Base-by-base conservation (phyloP, 371 early-diverging fungal genomes). In the Umbelopsis sp. region DNA sequence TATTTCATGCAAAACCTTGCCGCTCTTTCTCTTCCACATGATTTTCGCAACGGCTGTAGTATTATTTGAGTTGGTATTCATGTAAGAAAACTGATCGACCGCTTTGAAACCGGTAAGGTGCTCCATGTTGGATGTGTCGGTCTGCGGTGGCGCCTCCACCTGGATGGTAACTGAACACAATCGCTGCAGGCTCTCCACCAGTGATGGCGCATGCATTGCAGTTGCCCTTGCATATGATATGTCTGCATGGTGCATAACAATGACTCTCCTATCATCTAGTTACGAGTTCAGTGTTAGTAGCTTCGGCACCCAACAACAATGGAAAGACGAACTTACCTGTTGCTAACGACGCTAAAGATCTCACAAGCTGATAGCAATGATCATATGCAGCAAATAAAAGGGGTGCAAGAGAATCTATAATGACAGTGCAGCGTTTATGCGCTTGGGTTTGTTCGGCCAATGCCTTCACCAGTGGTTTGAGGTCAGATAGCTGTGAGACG, bases 21-120 rank as follows among this genome's bases (percentile, higher is more conserved):
- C 83, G 62, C 83, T 82, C 72, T 80, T 80, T 18, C 76, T 74
- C 14, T 79, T 75, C 83, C 83, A 82, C 68, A 79, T 76, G 50
- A 82, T 74, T 18, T 72, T 67, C 0, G 77, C 80, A 41, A 80
- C 35, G 6, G 74, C 80, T 22, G 68, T 69, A 0, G 76, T 22
- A 44, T 50, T 52, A 50, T 82, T 82, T 20, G 77, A 74, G 10
- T 72, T 76, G 18, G 74, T 70, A 4, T 63, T 76, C 74, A 82
- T 67, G 41, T 82, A 80, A 18, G 79, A 75, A 65, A 82, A 82
- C 22, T 79, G 65, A 20, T 78, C 78, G 65, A 77, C 74, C 10
- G 80, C 74, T 3, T 74, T 68, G 63, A 80, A 82, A 22, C 83
- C 83, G 5, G 83, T 80, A 45, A 82, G 67, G 14, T 72, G 72